Conservation (phyloP, 2,329 filamentous ascomycete species). For the Colletotrichum cereale region DNA sequence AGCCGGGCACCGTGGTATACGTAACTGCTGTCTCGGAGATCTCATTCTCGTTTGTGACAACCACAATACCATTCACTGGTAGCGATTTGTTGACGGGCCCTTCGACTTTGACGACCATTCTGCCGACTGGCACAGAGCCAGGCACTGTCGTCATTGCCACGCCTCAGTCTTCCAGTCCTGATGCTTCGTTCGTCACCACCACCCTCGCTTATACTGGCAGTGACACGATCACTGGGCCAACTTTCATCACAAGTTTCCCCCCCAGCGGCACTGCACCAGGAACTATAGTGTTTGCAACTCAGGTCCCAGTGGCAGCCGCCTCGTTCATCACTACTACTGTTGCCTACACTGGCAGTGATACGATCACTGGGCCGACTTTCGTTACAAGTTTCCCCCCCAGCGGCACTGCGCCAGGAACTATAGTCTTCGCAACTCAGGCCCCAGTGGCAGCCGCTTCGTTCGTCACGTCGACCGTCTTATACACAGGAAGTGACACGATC, state of each 20-base stretch:
- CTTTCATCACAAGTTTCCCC: constrained; percentile 3
- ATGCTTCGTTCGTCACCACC: constrained; percentile 22
- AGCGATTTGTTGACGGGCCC: not conserved
- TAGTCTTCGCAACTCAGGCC: constrained; percentile 11
- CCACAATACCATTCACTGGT: constrained; percentile 4
- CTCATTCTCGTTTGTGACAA: not conserved
- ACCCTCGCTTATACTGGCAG: constrained; percentile 15
- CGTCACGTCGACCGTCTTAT: constrained; percentile 26
- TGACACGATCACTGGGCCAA: not conserved
- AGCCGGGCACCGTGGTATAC: constrained; percentile 2
- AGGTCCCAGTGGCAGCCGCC: not conserved
- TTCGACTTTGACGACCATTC: constrained; percentile 18
- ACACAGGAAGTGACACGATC: constrained; percentile 1
- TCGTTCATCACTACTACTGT: constrained; percentile 30
- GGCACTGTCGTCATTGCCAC: constrained; percentile 28
- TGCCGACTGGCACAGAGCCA: constrained; percentile 14
- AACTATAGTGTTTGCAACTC: constrained; percentile 17
- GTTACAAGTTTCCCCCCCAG: constrained; percentile 18
- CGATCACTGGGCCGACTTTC: not conserved
- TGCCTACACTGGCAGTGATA: constrained; percentile 4
- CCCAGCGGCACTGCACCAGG: constrained; percentile 24
- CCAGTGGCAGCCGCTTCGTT: constrained; percentile 12
- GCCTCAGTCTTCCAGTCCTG: not conserved
- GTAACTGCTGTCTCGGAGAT: not conserved
- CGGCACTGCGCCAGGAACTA: constrained; percentile 20